Conservation (phyloP, 179 eudicot species). For the Dionaea muscipula region DNA sequence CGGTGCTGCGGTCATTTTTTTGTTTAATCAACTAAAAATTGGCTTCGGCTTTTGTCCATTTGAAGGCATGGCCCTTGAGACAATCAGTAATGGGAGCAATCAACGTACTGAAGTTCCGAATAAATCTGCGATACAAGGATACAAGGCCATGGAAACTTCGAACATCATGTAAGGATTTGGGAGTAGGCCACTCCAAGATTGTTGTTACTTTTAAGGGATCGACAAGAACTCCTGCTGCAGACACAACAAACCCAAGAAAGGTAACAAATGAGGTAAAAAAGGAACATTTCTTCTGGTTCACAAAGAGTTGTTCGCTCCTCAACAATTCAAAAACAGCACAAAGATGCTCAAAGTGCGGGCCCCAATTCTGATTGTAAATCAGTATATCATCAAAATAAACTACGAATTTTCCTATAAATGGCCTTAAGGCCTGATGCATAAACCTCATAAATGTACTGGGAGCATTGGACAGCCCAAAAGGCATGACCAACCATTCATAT, state of each 20-base stretch:
- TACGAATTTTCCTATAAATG: not conserved
- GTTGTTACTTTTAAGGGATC: not conserved
- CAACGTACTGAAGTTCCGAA: not conserved
- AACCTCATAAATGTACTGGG: not conserved
- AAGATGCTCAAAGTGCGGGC: not conserved
- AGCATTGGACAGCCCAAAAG: not conserved
- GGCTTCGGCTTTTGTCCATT: not conserved
- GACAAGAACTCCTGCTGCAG: not conserved
- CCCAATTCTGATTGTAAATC: not conserved
- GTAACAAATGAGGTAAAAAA: not conserved
- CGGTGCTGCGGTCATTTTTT: not conserved
- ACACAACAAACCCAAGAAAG: constrained; percentile 1
- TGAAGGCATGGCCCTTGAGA: not conserved
- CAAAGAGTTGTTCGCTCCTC: not conserved
- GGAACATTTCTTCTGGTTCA: constrained; percentile 2
- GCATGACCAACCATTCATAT: not conserved
- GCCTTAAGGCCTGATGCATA: constrained; percentile 5
- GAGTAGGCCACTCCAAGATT: not conserved
- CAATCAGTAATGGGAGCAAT: not conserved
- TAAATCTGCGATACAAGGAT: not conserved
- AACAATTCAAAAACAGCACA: not conserved
- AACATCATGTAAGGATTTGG: not conserved
- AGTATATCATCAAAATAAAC: not conserved
- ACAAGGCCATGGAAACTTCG: constrained; percentile 8
- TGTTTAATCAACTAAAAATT: constrained; percentile 1